Conservation (phyloP, 2,329 filamentous ascomycete genomes). For the Aureobasidium uvarum region DNA sequence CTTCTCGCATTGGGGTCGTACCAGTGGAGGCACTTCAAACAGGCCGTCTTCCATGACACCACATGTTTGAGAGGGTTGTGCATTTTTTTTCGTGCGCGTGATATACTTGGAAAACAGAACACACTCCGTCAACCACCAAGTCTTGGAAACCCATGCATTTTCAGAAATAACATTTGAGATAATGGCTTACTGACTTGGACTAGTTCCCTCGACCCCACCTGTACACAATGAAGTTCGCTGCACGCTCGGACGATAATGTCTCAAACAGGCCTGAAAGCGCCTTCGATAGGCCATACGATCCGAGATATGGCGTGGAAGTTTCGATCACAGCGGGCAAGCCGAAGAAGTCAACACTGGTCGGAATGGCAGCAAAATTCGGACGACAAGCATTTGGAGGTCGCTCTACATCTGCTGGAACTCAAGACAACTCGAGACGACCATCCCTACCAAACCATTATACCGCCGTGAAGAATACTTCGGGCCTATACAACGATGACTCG, state of each 20-base stretch:
- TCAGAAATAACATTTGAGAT: not conserved
- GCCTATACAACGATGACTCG: not conserved
- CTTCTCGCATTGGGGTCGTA: not conserved
- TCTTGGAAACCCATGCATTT: not conserved
- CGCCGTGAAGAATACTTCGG: conserved; percentile 14
- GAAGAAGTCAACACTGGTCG: conserved; percentile 26
- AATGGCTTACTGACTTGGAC: not conserved
- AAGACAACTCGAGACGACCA: not conserved
- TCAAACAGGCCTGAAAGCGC: conserved; percentile 26
- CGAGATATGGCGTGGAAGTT: conserved; percentile 22
- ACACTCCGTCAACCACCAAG: no score
- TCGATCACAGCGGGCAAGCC: conserved; percentile 30
- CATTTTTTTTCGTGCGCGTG: not conserved
- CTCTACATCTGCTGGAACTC: not conserved
- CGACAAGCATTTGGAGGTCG: conserved; percentile 24
- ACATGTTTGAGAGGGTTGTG: not conserved
- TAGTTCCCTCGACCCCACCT: not conserved
- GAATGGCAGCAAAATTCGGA: conserved; percentile 27
- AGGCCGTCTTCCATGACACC: not conserved
- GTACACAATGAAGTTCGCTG: not conserved
- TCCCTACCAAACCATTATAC: conserved; percentile 9
- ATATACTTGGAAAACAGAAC: not conserved
- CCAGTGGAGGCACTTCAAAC: not conserved
- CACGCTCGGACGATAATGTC: not conserved
- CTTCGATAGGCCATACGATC: conserved; percentile 17